phyloP scores from a whole-genome alignment of 805 yeast genomes.

The Yamadazyma akitaensis region DNA sequence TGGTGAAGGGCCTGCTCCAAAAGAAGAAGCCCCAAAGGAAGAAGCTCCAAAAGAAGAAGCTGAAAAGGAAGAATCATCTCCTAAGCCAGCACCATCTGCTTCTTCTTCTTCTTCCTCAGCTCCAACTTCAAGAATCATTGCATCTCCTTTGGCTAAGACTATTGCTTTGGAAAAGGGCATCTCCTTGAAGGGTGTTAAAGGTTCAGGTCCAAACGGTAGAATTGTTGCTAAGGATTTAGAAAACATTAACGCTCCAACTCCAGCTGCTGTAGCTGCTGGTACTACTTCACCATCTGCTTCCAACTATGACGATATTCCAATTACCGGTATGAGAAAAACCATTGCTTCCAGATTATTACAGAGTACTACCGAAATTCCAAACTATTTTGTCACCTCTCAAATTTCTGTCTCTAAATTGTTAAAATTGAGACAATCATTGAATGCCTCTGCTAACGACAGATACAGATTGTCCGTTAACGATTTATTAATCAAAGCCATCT shows the following conservation, averaged over 20 bases:
- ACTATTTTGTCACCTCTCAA: conserved; percentile 85
- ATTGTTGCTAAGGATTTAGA: conserved; percentile 90
- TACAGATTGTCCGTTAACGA: conserved; percentile 94
- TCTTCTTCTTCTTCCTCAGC: conserved; percentile 18
- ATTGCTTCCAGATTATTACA: conserved; percentile 85
- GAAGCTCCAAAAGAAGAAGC: conserved; percentile 28
- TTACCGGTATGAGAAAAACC: conserved; percentile 89
- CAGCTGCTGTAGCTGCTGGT: conserved; percentile 37
- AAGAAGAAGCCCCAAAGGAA: conserved; percentile 19
- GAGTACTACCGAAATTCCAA: conserved; percentile 85
- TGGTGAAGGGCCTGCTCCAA: conserved; percentile 42
- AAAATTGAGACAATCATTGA: conserved; percentile 87
- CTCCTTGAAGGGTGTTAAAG: conserved; percentile 77
- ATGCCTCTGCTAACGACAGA: conserved; percentile 78
- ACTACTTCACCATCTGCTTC: conserved; percentile 45
- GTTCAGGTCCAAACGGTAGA: conserved; percentile 95
- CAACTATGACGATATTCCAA: conserved; percentile 78
- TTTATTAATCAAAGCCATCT: conserved; percentile 89
- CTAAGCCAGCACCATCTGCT: conserved; percentile 33
- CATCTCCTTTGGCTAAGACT: conserved; percentile 93
- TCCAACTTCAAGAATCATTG: conserved; percentile 70
- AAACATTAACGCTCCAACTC: conserved; percentile 47
- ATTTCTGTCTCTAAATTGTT: conserved; percentile 85
- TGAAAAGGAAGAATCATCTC: conserved; percentile 6
- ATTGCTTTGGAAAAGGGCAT: conserved; percentile 91